Evolutionary conservation across 176 grass and related monocot genomes (phyloP).

Genomic region (Zea mays): Zm-B73-REFERENCE-NAM-5.0 NC_050098.1:61137501-61138000

Average conservation of each 20-base stretch:
- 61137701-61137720: slow-evolving; percentile 60
- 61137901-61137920: slow-evolving; percentile 78
- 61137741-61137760: slow-evolving; percentile 55
- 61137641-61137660: slow-evolving; percentile 54
- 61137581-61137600: slow-evolving; percentile 79
- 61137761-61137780: slow-evolving; percentile 77
- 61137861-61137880: background rate
- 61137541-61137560: slow-evolving; percentile 59
- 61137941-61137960: slow-evolving; percentile 47
- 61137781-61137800: slow-evolving; percentile 76
- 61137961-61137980: slow-evolving; percentile 36
- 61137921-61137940: slow-evolving; percentile 65
- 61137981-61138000: slow-evolving; percentile 38
- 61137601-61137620: slow-evolving; percentile 85
- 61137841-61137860: background rate
- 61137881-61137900: slow-evolving; percentile 59
- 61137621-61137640: slow-evolving; percentile 60
- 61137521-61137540: background rate
- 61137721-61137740: slow-evolving; percentile 54
- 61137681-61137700: slow-evolving; percentile 65
- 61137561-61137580: slow-evolving; percentile 61
- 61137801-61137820: slow-evolving; percentile 68
- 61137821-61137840: slow-evolving; percentile 37
- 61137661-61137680: slow-evolving; percentile 71
- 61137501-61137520: background rate